These are phyloP conservation scores for Macaranga tanarius DNA, from an alignment of 441 rosid genomes.

Conservation along the genomic window DNA sequence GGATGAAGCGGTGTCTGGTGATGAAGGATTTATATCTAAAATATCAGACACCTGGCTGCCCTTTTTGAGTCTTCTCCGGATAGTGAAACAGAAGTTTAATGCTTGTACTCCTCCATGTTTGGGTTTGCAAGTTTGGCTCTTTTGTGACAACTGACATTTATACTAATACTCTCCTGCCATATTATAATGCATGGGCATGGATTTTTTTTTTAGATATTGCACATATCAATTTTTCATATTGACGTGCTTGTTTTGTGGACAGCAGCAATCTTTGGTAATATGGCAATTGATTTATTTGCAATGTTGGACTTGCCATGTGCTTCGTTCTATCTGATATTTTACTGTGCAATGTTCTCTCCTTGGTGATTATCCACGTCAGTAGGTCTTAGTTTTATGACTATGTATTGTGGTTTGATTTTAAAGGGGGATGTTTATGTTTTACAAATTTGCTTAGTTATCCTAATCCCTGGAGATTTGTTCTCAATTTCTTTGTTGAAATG, in stretches of 20 bases:
- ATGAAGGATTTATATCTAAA: constrained; percentile 19
- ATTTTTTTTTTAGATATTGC: no score
- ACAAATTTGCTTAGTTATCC: background rate
- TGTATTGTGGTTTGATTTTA: background rate
- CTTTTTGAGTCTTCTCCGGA: constrained; percentile 41
- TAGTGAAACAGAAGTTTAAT: constrained; percentile 55
- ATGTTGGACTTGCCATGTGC: background rate
- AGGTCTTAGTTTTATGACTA: background rate
- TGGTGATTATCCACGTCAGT: background rate
- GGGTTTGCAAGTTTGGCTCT: constrained; percentile 76
- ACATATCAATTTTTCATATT: no score
- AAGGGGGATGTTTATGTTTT: background rate
- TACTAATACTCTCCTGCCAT: no score
- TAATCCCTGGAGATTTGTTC: background rate
- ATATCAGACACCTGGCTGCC: constrained; percentile 37
- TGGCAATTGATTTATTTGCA: background rate
- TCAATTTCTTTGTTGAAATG: no score
- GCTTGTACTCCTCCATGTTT: constrained; percentile 46
- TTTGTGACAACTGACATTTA: constrained; percentile 35
- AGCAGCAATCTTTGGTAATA: background rate
- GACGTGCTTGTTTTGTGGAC: no score
- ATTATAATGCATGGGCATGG: no score
- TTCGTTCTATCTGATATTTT: background rate
- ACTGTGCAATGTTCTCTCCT: no score
- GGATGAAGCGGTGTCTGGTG: constrained; percentile 36